Conservation (phyloP, 1,139 yeast species). For the Scheffersomyces parashehatae region DNA sequence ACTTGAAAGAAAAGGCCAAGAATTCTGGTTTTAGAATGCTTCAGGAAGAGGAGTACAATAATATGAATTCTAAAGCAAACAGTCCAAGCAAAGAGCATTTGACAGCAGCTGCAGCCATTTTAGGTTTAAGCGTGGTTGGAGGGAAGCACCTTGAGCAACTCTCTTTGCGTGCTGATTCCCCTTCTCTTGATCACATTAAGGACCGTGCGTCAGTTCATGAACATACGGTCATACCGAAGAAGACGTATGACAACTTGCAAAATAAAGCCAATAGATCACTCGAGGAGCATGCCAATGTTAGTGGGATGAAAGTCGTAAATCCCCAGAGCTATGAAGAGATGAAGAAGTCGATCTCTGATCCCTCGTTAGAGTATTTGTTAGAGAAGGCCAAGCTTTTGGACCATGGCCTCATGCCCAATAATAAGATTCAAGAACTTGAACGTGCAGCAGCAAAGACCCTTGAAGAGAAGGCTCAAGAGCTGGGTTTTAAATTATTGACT, state of each 20-base stretch:
- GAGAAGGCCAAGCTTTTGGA: not conserved
- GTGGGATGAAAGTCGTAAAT: not conserved
- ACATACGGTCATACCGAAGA: slow-evolving; percentile 6
- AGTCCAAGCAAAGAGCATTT: slow-evolving; percentile 31
- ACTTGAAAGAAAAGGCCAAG: slow-evolving; percentile 16
- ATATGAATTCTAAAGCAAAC: slow-evolving; percentile 15
- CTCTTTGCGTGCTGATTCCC: slow-evolving; percentile 14
- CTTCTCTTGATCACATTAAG: slow-evolving; percentile 28
- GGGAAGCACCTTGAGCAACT: slow-evolving; percentile 8
- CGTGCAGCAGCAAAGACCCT: slow-evolving; percentile 10
- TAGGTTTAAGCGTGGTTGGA: slow-evolving; percentile 15
- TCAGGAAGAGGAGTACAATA: slow-evolving; percentile 16
- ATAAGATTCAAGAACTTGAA: slow-evolving; percentile 6
- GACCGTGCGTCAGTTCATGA: slow-evolving; percentile 13
- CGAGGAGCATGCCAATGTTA: not conserved
- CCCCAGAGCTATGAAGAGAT: not conserved
- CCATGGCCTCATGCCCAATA: not conserved
- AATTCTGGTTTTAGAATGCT: slow-evolving; percentile 17
- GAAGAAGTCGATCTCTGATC: not conserved
- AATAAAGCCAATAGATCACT: not conserved
- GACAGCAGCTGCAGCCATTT: slow-evolving; percentile 26
- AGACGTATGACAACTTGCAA: slow-evolving; percentile 5
- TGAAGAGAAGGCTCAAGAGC: slow-evolving; percentile 10
- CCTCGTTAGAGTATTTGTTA: not conserved
- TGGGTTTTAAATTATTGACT: slow-evolving; percentile 7